These are phyloP conservation scores for Apiotrichum laibachii DNA, from an alignment of 1,284 basidiomycete species.

Conservation along the genomic window DNA sequence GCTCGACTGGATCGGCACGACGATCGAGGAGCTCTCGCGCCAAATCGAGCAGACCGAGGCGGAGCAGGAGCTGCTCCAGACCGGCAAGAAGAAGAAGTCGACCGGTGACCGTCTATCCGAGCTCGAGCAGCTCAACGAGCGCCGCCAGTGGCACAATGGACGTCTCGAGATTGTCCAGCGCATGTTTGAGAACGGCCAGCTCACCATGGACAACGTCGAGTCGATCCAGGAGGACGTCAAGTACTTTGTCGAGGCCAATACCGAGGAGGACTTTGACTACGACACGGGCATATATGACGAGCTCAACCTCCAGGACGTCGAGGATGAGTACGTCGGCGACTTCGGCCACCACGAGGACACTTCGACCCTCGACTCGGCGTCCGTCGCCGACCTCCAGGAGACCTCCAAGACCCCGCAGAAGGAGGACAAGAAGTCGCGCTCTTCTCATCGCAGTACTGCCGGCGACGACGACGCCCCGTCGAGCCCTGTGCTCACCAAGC, in stretches of 20 bases:
- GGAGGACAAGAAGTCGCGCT: constrained; percentile 35
- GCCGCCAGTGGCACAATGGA: constrained; percentile 91
- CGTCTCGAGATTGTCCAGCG: constrained; percentile 91
- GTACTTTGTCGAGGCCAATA: constrained; percentile 96
- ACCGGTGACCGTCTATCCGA: constrained; percentile 68
- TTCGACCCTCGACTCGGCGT: constrained; percentile 54
- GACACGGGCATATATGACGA: constrained; percentile 98
- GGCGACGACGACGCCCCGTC: constrained; percentile 26
- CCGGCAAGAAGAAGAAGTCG: constrained; percentile 75
- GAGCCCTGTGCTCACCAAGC: constrained; percentile 39
- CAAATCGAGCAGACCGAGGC: constrained; percentile 95
- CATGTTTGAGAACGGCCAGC: constrained; percentile 88
- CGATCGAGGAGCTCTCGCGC: constrained; percentile 87
- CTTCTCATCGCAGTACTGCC: constrained; percentile 1
- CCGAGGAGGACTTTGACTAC: constrained; percentile 95
- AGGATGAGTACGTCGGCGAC: constrained; percentile 77
- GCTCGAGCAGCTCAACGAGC: constrained; percentile 86
- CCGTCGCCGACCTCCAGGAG: constrained; percentile 47
- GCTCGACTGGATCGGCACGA: constrained; percentile 77
- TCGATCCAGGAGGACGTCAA: constrained; percentile 89
- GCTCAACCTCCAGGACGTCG: constrained; percentile 85
- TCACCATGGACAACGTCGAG: constrained; percentile 76
- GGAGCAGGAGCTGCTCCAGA: constrained; percentile 76
- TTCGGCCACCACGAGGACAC: constrained; percentile 64
- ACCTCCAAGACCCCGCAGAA: constrained; percentile 41